A percentile compares a stretch with the other conserved stretches of the same genome.
These are phyloP conservation scores for Globisporangium parvum DNA, from an alignment of 352 stramenopile species.

Conservation along the genomic window DNA sequence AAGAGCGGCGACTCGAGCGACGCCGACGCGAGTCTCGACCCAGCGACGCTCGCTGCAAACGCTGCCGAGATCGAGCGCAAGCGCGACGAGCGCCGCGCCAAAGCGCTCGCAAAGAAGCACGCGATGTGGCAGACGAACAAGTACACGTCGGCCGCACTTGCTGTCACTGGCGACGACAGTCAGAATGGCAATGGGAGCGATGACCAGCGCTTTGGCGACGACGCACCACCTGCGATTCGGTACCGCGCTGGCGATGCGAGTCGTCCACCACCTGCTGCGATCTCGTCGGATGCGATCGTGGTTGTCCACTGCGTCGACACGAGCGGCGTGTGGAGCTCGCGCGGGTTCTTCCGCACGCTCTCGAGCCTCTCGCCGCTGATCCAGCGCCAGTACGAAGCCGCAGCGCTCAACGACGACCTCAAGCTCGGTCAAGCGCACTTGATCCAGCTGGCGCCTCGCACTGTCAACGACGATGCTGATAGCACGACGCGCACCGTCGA, in stretches of 20 bases:
- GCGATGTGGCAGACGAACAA: constrained; percentile 53
- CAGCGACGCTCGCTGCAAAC: constrained; percentile 19
- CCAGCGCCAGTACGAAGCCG: constrained; percentile 59
- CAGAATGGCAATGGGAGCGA: neutral
- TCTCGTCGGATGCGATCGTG: constrained; percentile 25
- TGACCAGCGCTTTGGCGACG: constrained; percentile 3
- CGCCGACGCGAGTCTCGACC: constrained; percentile 13
- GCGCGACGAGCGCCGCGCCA: constrained; percentile 34
- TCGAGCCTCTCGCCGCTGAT: constrained; percentile 42
- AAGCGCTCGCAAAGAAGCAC: constrained; percentile 39
- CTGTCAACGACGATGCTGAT: neutral
- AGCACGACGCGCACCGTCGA: constrained; percentile 5
- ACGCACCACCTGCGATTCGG: constrained; percentile 14
- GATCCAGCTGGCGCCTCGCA: constrained; percentile 28
- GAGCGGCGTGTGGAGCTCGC: constrained; percentile 60
- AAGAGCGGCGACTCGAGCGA: constrained; percentile 18
- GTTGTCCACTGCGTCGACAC: constrained; percentile 78
- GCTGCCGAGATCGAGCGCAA: constrained; percentile 35
- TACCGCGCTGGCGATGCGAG: constrained; percentile 64
- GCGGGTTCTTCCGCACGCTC: constrained; percentile 68
- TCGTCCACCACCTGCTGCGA: constrained; percentile 19
- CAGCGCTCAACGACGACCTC: constrained; percentile 48
- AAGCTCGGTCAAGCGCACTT: constrained; percentile 70
- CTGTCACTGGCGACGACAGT: neutral
- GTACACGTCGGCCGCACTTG: constrained; percentile 48